Evolutionary conservation across 148 eudicot species (phyloP), one percentile per base, ranked within the genome.

Genomic region (Silene latifolia): DNA sequence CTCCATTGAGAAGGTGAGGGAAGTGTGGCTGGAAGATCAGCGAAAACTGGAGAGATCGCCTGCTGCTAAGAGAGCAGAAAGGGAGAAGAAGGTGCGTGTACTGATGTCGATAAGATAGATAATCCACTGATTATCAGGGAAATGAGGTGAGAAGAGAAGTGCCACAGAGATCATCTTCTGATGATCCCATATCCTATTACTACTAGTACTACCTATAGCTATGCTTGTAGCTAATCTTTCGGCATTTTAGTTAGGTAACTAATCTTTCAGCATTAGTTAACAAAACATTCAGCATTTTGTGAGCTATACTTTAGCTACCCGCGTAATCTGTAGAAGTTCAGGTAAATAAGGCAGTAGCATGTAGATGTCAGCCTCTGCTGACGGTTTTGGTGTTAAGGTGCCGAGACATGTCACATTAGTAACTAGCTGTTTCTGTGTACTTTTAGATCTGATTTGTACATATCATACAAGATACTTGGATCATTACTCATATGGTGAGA

Each of bases 1-100:
- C 75, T 90, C 93, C 7, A 92, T 95, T 42, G 94, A 95, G 35
- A 80, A 79, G 19, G 98, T 95, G 69, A 90, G 89, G 80, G 91
- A 89, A 78, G 87, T 67, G 13, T 89, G 90, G 78, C 73, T 80
- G 81, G 91, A 90, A 56, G 96, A 90, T 67, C 79, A 89, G 69
- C 74, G 70, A 19, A 92, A 84, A 63, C 67, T 83, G 65, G 81
- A 88, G 84, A 80, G 80, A 18, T 88, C 93, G 3, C 97, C 99
- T 0, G 80, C 86, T 75, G 94, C 94, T 4, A 92, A 86, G 85
- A 92, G 73, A 74, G 91, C 82, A 0, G 92, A 90, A 48, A 82
- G 97, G 76, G 86, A 86, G 46, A 86, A 78, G 69, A 89, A 82
- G 78, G 83, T 92, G 7, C 77, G 87, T 5, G 82, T 87, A 17